A percentile compares a stretch with the other conserved stretches of the same genome.
Evolutionary conservation across 1,139 yeast species (phyloP).

Genomic region (Pichia sp.): DNA sequence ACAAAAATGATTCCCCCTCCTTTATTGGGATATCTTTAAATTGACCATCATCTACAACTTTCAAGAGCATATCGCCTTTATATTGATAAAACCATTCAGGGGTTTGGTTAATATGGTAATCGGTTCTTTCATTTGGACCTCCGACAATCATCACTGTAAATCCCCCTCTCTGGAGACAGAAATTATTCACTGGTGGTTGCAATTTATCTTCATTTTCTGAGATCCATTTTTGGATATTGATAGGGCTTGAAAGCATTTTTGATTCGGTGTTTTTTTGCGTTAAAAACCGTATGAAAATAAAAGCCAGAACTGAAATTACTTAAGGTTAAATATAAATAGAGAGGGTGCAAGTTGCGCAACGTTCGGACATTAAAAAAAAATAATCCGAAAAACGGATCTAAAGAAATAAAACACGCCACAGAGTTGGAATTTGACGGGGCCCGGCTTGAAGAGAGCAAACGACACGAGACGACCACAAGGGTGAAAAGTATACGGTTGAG

Average conservation of each 20-base stretch:
- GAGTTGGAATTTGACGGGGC: too few species aligned
- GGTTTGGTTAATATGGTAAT: constrained; percentile 87
- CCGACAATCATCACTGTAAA: constrained; percentile 92
- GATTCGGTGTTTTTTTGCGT: too few species aligned
- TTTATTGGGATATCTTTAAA: constrained; percentile 67
- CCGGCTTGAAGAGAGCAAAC: too few species aligned
- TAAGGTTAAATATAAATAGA: too few species aligned
- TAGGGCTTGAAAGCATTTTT: constrained; percentile 34
- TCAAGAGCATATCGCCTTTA: constrained; percentile 78
- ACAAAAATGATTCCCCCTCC: constrained; percentile 82
- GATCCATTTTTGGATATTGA: constrained; percentile 75
- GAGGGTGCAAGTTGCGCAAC: too few species aligned
- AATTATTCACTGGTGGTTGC: constrained; percentile 90
- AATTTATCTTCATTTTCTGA: constrained; percentile 64
- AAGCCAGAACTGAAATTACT: too few species aligned
- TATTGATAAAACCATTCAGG: constrained; percentile 91
- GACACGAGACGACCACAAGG: too few species aligned
- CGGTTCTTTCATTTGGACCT: constrained; percentile 91
- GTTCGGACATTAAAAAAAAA: too few species aligned
- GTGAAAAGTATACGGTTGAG: too few species aligned
- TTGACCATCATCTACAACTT: constrained; percentile 75
- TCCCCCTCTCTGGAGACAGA: constrained; percentile 83
- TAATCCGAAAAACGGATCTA: too few species aligned
- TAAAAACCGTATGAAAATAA: too few species aligned
- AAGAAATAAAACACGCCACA: too few species aligned